These are phyloP conservation scores for Neurospora sp. DNA, from an alignment of 495 filamentous ascomycete species.

Conservation along the genomic window DNA sequence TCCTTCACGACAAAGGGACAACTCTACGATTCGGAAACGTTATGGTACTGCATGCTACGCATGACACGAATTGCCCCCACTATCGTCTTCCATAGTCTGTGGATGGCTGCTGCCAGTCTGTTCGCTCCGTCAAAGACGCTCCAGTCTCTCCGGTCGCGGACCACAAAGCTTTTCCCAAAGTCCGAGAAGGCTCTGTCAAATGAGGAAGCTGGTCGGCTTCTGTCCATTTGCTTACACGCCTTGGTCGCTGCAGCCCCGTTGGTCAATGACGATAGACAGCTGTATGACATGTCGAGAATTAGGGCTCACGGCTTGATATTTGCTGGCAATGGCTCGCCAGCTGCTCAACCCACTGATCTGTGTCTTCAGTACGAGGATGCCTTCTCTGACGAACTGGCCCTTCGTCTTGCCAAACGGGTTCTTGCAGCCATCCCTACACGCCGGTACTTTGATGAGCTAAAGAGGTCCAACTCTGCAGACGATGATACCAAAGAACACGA, in stretches of 20 bases:
- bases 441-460: slow-evolving; percentile 35
- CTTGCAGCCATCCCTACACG: slow-evolving; percentile 41
- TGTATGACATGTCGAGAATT: slow-evolving; percentile 43
- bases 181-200: slow-evolving; percentile 27
- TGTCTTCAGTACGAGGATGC: slow-evolving; percentile 46
- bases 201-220: slow-evolving; percentile 35
- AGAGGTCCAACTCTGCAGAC: slow-evolving; percentile 16
- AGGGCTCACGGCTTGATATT: slow-evolving; percentile 35
- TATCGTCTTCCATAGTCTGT: slow-evolving; percentile 65
- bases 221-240: slow-evolving; percentile 45
- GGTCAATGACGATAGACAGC: slow-evolving; percentile 28
- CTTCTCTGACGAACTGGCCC: slow-evolving; percentile 40
- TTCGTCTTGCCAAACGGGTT: slow-evolving; percentile 40
- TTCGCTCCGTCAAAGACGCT: slow-evolving; percentile 56
- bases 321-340: slow-evolving; percentile 22
- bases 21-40: slow-evolving; percentile 39
- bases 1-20: slow-evolving; percentile 51
- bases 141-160: slow-evolving; percentile 29
- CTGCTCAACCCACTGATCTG: slow-evolving; percentile 32
- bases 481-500: slow-evolving; percentile 24
- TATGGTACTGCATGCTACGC: slow-evolving; percentile 43
- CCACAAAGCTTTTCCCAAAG: slow-evolving; percentile 29
- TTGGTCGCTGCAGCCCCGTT: slow-evolving; percentile 42
- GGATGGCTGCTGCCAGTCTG: slow-evolving; percentile 57
- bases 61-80: slow-evolving; percentile 39